phyloP scores from a whole-genome alignment of 2,329 filamentous ascomycete genomes.

The Podosphaera fusca region DNA sequence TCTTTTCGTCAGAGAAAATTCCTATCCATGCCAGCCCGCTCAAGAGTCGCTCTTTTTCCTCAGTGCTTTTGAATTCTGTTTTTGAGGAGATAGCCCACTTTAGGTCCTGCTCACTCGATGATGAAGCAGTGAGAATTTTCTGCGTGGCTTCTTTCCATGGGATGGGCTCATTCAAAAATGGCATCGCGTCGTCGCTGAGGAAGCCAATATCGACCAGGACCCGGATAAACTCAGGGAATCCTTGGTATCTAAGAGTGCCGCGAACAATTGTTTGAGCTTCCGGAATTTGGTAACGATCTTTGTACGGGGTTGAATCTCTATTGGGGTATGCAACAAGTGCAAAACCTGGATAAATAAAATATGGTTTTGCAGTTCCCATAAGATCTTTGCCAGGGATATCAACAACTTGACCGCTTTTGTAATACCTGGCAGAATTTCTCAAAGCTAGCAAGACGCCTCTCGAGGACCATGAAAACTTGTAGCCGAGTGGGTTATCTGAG shows the following conservation, averaged over 20 bases:
- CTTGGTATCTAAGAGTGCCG: slow-evolving; percentile 65
- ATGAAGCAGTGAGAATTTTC: slow-evolving; percentile 48
- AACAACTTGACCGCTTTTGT: slow-evolving; percentile 53
- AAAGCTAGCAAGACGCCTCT: slow-evolving; percentile 75
- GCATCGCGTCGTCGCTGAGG: slow-evolving; percentile 45
- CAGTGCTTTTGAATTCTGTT: slow-evolving; percentile 43
- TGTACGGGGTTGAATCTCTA: slow-evolving; percentile 71
- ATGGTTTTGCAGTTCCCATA: slow-evolving; percentile 74
- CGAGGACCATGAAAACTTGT: slow-evolving; percentile 50
- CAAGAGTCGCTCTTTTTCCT: slow-evolving; percentile 47
- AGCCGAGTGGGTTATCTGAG: slow-evolving; percentile 75
- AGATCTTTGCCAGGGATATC: slow-evolving; percentile 43
- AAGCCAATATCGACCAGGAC: slow-evolving; percentile 77
- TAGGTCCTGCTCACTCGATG: slow-evolving; percentile 45
- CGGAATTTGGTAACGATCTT: slow-evolving; percentile 73
- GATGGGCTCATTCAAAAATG: slow-evolving; percentile 41
- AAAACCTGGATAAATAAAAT: slow-evolving; percentile 73
- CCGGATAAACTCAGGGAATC: slow-evolving; percentile 79
- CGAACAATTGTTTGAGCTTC: slow-evolving; percentile 74
- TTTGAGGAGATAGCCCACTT: slow-evolving; percentile 51
- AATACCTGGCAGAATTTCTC: slow-evolving; percentile 65
- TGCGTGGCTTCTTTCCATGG: slow-evolving; percentile 71
- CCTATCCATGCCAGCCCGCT: slow-evolving; percentile 51
- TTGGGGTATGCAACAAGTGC: slow-evolving; percentile 86
- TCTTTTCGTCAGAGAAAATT: slow-evolving; percentile 43